Base-by-base conservation (phyloP, 345 rosid species). In the Aethionema arabicum region DNA sequence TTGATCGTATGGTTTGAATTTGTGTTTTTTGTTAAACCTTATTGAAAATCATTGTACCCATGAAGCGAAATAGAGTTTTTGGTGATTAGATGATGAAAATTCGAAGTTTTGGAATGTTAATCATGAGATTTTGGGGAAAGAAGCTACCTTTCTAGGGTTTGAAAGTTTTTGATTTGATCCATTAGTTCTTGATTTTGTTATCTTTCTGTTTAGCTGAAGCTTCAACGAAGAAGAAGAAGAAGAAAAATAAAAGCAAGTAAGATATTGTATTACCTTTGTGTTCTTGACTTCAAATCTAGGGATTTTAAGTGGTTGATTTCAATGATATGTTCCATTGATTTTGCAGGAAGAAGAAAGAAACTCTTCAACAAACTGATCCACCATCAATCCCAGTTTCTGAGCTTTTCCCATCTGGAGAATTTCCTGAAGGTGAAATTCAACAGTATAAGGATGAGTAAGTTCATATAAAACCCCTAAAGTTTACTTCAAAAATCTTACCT, bases 401-500 rank as follows among this genome's bases (percentile, higher is more conserved):
- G 39, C 95, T 93, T 44, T 93, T 90, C 44, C 96, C 87, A n/a
- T 86, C 96, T 57, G 95, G 87, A 14, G 96, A 90, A 51, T 93
- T 90, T 74, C 97, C 96, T 37, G 96, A 87, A 80, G 99, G 99
- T 73, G 97, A 93, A 93, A 83, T 87, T 72, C 97, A 93, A 54
- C 92, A 90, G 44, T 87, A 85, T 70, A 87, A 84, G 75, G 99
- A 90, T 35, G 88, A 93, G 97, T 87, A 72, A 87, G 99, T 82
- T 7, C 31, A 27, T 42, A 5, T 47, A 16, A 30, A 4, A 5
- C 31, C 29, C 29, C 9, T 13, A 43, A 31, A 0, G n/a, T 46
- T 48, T 27, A 32, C 21, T 10, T 53, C 42, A 53, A 11, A 54
- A 2, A 21, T 58, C 2, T 42, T 21, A 14, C 55, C 11, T 38